Conservation (phyloP, 2,329 filamentous ascomycete genomes). For the Sporothrix phasma region DNA sequence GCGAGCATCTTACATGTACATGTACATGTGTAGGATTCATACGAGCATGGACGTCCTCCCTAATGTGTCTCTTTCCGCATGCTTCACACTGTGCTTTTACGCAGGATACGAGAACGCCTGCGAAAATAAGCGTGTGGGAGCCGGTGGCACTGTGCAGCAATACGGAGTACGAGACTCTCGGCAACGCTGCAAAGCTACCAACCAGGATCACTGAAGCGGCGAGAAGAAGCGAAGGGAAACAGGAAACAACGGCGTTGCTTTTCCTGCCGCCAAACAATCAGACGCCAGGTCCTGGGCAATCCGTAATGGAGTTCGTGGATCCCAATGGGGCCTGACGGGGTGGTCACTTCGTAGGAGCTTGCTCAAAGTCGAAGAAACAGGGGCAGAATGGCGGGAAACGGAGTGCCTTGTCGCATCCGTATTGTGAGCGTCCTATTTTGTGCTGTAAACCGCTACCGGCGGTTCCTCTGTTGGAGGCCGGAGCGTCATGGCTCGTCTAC, state of each 20-base stretch:
- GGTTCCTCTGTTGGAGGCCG: too few relatives aligned
- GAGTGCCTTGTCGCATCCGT: neutral
- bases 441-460: neutral
- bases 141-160: neutral
- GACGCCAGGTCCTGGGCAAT: neutral
- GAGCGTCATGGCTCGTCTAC: too few relatives aligned
- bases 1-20: neutral
- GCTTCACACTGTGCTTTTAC: neutral
- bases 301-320: too few relatives aligned
- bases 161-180: neutral
- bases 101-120: neutral
- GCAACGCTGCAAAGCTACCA: neutral
- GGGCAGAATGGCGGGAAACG: neutral
- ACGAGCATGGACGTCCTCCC: too few relatives aligned
- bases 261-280: neutral
- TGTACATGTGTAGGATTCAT: too few relatives aligned
- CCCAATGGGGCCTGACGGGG: too few relatives aligned
- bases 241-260: neutral
- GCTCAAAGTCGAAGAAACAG: neutral
- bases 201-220: neutral
- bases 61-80: too few relatives aligned
- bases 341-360: too few relatives aligned
- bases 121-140: neutral
- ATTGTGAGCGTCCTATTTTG: neutral
- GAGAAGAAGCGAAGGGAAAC: neutral